Conservation (phyloP, 345 rosid species). For the Laguncularia racemosa region DNA sequence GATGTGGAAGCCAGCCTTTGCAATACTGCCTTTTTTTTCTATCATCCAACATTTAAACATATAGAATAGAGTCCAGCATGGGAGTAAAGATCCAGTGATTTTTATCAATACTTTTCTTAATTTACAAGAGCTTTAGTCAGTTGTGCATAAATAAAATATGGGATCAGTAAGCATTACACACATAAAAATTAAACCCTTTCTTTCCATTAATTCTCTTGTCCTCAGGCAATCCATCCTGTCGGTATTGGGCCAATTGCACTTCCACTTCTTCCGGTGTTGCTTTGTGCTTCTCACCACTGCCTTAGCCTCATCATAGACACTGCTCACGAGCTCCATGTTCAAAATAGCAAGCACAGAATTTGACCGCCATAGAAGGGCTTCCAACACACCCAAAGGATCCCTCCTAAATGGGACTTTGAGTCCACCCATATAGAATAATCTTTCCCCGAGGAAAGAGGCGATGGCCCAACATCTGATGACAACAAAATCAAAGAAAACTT, state of each 20-base stretch:
- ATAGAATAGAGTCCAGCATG: too few species aligned
- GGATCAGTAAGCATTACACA: neutral
- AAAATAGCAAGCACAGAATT: constrained; percentile 79
- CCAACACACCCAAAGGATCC: constrained; percentile 85
- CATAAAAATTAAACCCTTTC: constrained; percentile 47
- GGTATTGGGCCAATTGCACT: constrained; percentile 65
- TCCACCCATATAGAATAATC: constrained; percentile 95
- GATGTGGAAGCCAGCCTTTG: too few species aligned
- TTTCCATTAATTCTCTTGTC: constrained; percentile 74
- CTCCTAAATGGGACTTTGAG: constrained; percentile 96
- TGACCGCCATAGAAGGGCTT: constrained; percentile 88
- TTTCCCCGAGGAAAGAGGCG: constrained; percentile 76
- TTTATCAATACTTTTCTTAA: too few species aligned
- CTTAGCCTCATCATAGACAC: constrained; percentile 85
- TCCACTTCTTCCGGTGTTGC: constrained; percentile 91
- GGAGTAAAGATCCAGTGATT: too few species aligned
- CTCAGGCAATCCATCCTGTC: constrained; percentile 59
- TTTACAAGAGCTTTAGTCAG: neutral
- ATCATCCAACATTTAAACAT: too few species aligned
- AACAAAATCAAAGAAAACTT: constrained; percentile 7
- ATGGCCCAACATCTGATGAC: constrained; percentile 78
- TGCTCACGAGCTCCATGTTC: constrained; percentile 97
- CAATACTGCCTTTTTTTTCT: too few species aligned
- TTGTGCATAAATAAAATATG: neutral
- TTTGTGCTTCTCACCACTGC: constrained; percentile 88